These are phyloP conservation scores for Talaromyces ruber DNA, from an alignment of 495 filamentous ascomycete genomes.

Conservation along the genomic window DNA sequence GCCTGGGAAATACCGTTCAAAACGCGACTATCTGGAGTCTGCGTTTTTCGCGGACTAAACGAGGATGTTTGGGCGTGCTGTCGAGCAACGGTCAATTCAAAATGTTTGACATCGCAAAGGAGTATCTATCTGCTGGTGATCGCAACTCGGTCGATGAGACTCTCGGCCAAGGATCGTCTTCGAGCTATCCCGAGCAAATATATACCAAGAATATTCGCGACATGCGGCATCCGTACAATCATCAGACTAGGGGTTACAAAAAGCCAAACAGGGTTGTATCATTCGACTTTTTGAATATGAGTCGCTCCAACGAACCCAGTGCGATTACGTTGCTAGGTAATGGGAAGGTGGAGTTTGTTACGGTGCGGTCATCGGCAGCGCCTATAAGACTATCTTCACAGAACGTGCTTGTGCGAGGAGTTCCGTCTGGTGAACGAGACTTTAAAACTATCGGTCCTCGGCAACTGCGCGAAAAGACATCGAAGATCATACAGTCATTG, in stretches of 20 bases:
- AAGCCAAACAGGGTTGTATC: constrained; percentile 64
- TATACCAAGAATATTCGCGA: constrained; percentile 42
- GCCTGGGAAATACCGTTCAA: constrained; percentile 57
- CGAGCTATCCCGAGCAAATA: constrained; percentile 32
- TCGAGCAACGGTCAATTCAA: constrained; percentile 74
- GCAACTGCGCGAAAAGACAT: constrained; percentile 20
- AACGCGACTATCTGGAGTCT: constrained; percentile 62
- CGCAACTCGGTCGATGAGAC: constrained; percentile 32
- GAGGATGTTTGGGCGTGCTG: constrained; percentile 66
- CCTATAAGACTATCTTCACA: constrained; percentile 38
- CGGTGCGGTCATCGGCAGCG: constrained; percentile 50
- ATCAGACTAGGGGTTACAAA: constrained; percentile 31
- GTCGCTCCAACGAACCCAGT: constrained; percentile 51
- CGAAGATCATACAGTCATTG: constrained; percentile 22
- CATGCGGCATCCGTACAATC: constrained; percentile 34
- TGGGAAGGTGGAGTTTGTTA: constrained; percentile 56
- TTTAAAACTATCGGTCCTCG: constrained; percentile 25
- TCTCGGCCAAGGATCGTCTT: constrained; percentile 31
- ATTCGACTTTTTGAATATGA: constrained; percentile 76
- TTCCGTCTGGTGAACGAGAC: constrained; percentile 17
- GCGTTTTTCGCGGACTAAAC: constrained; percentile 66
- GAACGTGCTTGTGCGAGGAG: constrained; percentile 28
- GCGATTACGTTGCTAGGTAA: constrained; percentile 60
- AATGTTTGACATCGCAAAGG: constrained; percentile 59
- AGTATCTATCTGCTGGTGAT: constrained; percentile 37